A percentile compares a stretch with the other conserved stretches of the same genome.
phyloP scores from a whole-genome alignment of 2,329 filamentous ascomycete species.

The Xylariaceae sp. region DNA sequence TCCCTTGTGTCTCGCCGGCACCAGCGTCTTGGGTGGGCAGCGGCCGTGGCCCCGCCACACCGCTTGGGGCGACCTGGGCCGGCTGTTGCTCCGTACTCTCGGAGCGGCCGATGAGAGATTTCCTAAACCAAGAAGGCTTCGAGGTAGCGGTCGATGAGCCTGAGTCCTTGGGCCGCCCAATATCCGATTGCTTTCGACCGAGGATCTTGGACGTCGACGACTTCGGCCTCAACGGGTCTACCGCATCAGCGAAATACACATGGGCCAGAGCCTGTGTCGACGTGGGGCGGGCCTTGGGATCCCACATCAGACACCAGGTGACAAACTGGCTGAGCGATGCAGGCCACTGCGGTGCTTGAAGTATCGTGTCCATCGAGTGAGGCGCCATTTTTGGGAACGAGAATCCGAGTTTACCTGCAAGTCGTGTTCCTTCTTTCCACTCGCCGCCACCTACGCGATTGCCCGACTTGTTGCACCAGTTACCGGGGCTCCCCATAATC shows the following conservation, averaged over 20 bases:
- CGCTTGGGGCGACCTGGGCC: slow-evolving; percentile 43
- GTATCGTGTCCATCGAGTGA: slow-evolving; percentile 89
- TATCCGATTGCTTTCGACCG: slow-evolving; percentile 83
- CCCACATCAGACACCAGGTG: slow-evolving; percentile 99
- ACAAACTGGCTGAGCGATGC: slow-evolving; percentile 83
- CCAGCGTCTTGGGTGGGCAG: slow-evolving; percentile 27
- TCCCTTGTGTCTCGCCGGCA: slow-evolving; percentile 35
- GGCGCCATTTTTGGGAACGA: slow-evolving; percentile 99
- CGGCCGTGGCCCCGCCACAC: slow-evolving; percentile 37
- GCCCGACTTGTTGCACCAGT: slow-evolving; percentile 94
- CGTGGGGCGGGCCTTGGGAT: slow-evolving; percentile 85
- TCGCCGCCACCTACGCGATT: slow-evolving; percentile 87
- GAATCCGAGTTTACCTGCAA: slow-evolving; percentile 94
- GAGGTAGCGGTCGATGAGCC: slow-evolving; percentile 53
- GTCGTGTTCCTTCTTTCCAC: slow-evolving; percentile 88
- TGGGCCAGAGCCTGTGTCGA: slow-evolving; percentile 91
- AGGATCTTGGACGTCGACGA: slow-evolving; percentile 79
- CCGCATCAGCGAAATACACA: slow-evolving; percentile 88
- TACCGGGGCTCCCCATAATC: slow-evolving; percentile 97
- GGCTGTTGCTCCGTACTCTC: slow-evolving; percentile 60
- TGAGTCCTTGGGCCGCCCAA: slow-evolving; percentile 65
- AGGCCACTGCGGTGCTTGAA: slow-evolving; percentile 89
- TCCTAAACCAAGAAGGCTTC: slow-evolving; percentile 95
- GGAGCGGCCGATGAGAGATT: slow-evolving; percentile 80
- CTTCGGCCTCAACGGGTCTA: slow-evolving; percentile 88